These are phyloP conservation scores for Begonia masoniana DNA, from an alignment of 306 rosid species.

Conservation along the genomic window DNA sequence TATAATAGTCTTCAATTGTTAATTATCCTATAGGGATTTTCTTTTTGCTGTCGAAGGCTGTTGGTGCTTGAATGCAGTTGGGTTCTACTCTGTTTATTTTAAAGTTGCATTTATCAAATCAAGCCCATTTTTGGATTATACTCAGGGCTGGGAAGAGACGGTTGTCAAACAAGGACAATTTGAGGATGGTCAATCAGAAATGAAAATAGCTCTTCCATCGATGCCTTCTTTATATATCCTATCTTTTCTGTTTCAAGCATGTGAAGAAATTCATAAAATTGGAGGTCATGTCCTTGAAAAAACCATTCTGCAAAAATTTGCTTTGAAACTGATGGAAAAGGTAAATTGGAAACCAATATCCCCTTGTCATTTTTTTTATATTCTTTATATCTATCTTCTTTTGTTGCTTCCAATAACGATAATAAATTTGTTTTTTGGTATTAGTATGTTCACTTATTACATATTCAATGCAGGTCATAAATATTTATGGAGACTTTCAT, in stretches of 20 bases:
- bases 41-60: no score
- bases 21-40: no score
- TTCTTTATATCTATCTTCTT: not conserved
- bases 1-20: no score
- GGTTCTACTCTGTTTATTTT: no score
- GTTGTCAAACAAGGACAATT: conserved; percentile 80
- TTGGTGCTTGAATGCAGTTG: no score
- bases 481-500: conserved; percentile 54
- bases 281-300: conserved; percentile 97
- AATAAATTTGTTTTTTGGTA: not conserved
- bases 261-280: conserved; percentile 88
- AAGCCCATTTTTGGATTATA: conserved; percentile 2
- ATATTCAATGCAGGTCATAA: conserved; percentile 45
- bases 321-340: conserved; percentile 62
- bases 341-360: conserved; percentile 7
- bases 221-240: conserved; percentile 85
- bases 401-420: not conserved
- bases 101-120: no score
- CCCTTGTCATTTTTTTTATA: not conserved
- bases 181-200: conserved; percentile 60
- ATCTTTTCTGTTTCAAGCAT: conserved; percentile 72
- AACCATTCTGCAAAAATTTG: conserved; percentile 74
- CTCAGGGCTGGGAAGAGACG: conserved; percentile 95
- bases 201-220: conserved; percentile 89
- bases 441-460: not conserved